These are phyloP conservation scores for Sarcocystis neurona DNA, from an alignment of 169 alveolate genomes.

Conservation along the genomic window DNA sequence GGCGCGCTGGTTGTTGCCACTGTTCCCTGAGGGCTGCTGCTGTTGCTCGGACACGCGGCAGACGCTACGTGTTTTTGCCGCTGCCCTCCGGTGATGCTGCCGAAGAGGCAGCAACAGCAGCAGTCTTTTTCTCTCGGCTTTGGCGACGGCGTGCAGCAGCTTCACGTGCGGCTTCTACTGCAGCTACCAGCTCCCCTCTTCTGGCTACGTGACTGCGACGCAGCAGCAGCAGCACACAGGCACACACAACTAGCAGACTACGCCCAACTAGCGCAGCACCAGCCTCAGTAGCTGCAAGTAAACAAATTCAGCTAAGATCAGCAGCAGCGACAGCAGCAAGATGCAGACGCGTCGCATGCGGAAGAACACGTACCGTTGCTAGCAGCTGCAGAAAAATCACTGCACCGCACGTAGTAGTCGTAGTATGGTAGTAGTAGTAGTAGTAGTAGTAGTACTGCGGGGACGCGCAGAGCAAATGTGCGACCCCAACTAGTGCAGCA, in stretches of 20 bases:
- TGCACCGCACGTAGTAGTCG: no score
- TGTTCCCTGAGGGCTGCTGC: no score
- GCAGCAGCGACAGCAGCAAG: background rate
- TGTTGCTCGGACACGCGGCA: no score
- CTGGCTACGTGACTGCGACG: slow-evolving; percentile 35
- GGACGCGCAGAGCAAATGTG: no score
- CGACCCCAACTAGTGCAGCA: no score
- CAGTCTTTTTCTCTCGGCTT: background rate
- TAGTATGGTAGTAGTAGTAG: no score
- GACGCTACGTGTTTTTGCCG: no score
- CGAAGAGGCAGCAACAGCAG: background rate
- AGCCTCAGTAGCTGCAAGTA: background rate
- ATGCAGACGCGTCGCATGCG: background rate
- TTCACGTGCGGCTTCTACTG: slow-evolving; percentile 17
- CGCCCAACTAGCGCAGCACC: background rate
- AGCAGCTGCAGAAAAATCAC: background rate
- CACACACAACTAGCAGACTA: background rate
- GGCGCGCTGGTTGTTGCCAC: background rate
- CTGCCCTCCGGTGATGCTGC: background rate
- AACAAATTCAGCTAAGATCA: background rate
- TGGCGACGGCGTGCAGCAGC: background rate
- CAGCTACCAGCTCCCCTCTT: slow-evolving; percentile 24
- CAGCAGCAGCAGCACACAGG: no score
- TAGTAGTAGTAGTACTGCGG: no score
- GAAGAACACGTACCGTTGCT: background rate